Conservation (phyloP, 2,329 filamentous ascomycete genomes). For the Nemania abortiva region DNA sequence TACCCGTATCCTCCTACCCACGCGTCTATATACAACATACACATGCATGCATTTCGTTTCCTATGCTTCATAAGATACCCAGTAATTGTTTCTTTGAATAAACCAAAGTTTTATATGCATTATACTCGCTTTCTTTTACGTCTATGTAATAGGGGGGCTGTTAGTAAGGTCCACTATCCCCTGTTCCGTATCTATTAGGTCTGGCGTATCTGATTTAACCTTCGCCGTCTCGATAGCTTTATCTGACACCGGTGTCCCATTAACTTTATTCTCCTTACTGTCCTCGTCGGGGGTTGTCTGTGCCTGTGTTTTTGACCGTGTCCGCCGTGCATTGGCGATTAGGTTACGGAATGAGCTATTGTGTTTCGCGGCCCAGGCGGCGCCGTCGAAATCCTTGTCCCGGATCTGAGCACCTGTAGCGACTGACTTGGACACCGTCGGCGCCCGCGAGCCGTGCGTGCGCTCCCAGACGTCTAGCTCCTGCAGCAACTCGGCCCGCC, state of each 20-base stretch:
- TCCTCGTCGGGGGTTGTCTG: slow-evolving; percentile 49
- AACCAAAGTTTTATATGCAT: slow-evolving; percentile 3
- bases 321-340: slow-evolving; percentile 79
- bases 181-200: neutral
- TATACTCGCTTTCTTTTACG: slow-evolving; percentile 8
- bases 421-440: slow-evolving; percentile 52
- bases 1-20: neutral
- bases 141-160: slow-evolving; percentile 1
- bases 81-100: neutral
- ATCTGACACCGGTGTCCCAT: slow-evolving; percentile 26
- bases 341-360: slow-evolving; percentile 81
- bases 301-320: slow-evolving; percentile 58
- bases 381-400: slow-evolving; percentile 88
- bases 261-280: slow-evolving; percentile 40
- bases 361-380: slow-evolving; percentile 80
- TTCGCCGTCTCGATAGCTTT: slow-evolving; percentile 24
- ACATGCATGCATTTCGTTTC: slow-evolving; percentile 8
- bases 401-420: slow-evolving; percentile 69
- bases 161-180: neutral
- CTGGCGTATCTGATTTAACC: slow-evolving; percentile 29
- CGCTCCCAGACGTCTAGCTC: slow-evolving; percentile 91
- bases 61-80: neutral
- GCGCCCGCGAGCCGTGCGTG: slow-evolving; percentile 75
- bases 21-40: slow-evolving; percentile 14
- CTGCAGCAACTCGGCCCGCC: slow-evolving; percentile 76